These are phyloP conservation scores for Termitomyces sp. DNA, from an alignment of 768 basidiomycete species.

Conservation along the genomic window DNA sequence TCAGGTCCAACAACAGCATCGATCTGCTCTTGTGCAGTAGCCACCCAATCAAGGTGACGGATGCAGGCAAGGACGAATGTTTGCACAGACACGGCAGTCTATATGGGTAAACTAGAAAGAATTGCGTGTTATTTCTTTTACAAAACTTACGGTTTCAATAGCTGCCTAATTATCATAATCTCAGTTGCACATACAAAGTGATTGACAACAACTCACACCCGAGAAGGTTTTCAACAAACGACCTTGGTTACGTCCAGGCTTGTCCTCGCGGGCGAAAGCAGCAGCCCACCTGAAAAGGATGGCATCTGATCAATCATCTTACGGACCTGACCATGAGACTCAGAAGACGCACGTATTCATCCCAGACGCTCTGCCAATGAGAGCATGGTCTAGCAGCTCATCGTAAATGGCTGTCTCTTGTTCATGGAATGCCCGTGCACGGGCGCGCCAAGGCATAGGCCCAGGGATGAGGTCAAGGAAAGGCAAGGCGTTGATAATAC, in stretches of 20 bases:
- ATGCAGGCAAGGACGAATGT: neutral
- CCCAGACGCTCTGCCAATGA: too few species aligned
- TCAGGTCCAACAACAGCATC: too few species aligned
- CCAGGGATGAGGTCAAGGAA: too few species aligned
- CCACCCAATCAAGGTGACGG: neutral
- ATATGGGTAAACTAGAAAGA: neutral
- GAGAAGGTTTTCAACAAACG: neutral
- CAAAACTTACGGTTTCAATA: neutral
- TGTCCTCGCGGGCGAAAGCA: neutral
- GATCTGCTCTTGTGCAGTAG: neutral
- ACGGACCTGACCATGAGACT: too few species aligned
- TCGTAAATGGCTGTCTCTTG: too few species aligned
- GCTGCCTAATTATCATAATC: neutral
- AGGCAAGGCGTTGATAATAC: too few species aligned
- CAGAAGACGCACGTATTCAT: too few species aligned
- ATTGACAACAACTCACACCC: neutral
- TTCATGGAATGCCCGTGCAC: too few species aligned
- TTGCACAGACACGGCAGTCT: neutral
- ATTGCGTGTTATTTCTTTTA: neutral
- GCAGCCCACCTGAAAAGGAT: neutral
- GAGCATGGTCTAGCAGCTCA: too few species aligned
- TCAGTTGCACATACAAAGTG: neutral
- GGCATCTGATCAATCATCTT: too few species aligned
- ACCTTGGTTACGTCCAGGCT: too few species aligned
- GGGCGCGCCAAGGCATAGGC: too few species aligned